A percentile compares a stretch with the other conserved stretches of the same genome.
Conservation (phyloP, 345 rosid genomes). For the Arabis alpina region DNA sequence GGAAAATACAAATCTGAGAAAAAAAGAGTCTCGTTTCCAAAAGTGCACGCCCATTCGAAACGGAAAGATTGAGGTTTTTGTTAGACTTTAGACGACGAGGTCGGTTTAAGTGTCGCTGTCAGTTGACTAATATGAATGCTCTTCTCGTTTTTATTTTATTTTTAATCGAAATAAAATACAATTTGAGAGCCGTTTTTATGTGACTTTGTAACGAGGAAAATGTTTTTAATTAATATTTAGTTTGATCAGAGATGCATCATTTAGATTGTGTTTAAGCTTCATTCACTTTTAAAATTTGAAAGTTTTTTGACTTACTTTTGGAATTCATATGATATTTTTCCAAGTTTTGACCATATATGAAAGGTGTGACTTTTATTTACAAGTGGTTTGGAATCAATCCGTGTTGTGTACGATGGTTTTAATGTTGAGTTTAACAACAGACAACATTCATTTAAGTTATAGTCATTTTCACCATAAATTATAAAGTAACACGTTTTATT, state of each 20-base stretch:
- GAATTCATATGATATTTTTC: background rate
- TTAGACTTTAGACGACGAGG: conserved; percentile 18
- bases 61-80: conserved; percentile 25
- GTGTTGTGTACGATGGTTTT: background rate
- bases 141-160: background rate
- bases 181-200: background rate
- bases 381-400: background rate
- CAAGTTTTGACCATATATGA: background rate
- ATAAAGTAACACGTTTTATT: no score
- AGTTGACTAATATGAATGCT: background rate
- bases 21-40: conserved; percentile 12
- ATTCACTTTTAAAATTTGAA: background rate
- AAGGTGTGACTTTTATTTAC: background rate
- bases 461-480: no score
- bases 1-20: conserved; percentile 24
- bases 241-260: background rate
- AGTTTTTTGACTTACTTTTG: no score
- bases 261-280: background rate
- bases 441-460: no score
- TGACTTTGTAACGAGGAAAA: background rate
- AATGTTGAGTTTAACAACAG: background rate
- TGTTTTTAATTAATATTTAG: background rate
- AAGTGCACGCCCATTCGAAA: conserved; percentile 17
- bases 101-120: conserved; percentile 35
- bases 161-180: background rate